These are phyloP conservation scores for Cicer bijugum DNA, from an alignment of 306 rosid genomes.

Conservation along the genomic window DNA sequence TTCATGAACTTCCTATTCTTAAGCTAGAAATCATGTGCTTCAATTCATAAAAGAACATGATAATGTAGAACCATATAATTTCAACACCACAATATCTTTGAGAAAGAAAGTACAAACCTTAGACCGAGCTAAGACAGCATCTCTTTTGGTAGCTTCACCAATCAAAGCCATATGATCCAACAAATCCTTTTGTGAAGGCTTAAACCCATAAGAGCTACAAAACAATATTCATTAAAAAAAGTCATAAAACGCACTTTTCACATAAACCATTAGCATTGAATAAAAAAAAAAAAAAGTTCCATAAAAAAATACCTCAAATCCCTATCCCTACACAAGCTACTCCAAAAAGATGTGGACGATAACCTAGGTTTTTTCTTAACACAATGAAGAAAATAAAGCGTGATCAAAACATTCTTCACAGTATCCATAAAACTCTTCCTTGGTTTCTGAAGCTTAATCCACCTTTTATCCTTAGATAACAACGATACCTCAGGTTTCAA, in stretches of 20 bases:
- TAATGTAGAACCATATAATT: slow-evolving; percentile 21
- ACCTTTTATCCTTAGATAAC: slow-evolving; percentile 58
- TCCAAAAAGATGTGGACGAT: slow-evolving; percentile 63
- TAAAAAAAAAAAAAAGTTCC: neutral
- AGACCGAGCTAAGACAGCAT: slow-evolving; percentile 46
- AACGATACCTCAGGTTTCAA: slow-evolving; percentile 64
- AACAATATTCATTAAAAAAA: slow-evolving; percentile 5
- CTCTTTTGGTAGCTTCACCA: slow-evolving; percentile 51
- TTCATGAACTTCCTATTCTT: slow-evolving; percentile 14
- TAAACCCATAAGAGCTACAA: slow-evolving; percentile 57
- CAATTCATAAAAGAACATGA: slow-evolving; percentile 4
- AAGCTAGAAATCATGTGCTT: slow-evolving; percentile 33
- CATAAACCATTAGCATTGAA: neutral
- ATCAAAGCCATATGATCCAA: slow-evolving; percentile 45
- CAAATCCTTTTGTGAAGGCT: slow-evolving; percentile 51
- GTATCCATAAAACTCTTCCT: slow-evolving; percentile 62
- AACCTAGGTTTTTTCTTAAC: slow-evolving; percentile 52
- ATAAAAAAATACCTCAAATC: slow-evolving; percentile 59
- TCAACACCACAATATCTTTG: slow-evolving; percentile 12
- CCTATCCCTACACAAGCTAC: slow-evolving; percentile 51
- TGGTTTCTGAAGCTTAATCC: slow-evolving; percentile 78
- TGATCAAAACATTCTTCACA: slow-evolving; percentile 59
- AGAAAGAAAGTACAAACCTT: slow-evolving; percentile 61
- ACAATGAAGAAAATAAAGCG: slow-evolving; percentile 66
- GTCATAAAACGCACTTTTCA: slow-evolving; percentile 14